These are phyloP conservation scores for Bocquillonia castaneifolia DNA, from an alignment of 441 rosid species.

Conservation along the genomic window DNA sequence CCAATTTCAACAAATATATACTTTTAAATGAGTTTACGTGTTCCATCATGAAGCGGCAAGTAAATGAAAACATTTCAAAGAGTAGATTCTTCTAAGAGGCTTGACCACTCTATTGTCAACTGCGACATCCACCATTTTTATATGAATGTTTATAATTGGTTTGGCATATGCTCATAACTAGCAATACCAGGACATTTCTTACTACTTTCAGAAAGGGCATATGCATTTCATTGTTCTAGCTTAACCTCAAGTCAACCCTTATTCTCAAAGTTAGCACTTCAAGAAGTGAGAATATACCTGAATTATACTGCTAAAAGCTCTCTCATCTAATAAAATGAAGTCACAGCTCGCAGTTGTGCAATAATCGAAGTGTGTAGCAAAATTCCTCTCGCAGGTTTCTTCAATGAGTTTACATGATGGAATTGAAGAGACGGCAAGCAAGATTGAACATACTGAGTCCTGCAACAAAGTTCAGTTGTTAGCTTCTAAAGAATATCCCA, in stretches of 20 bases:
- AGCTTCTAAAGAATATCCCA: constrained; percentile 50
- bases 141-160: neutral
- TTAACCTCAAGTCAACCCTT: constrained; percentile 4
- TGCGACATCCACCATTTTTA: constrained; percentile 44
- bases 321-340: constrained; percentile 72
- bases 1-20: constrained; percentile 7
- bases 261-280: constrained; percentile 5
- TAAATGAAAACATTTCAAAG: no score
- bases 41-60: no score
- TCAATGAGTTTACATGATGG: constrained; percentile 83
- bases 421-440: constrained; percentile 72
- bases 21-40: no score
- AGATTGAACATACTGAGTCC: constrained; percentile 89
- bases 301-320: constrained; percentile 64
- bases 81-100: no score
- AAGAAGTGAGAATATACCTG: constrained; percentile 53
- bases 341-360: constrained; percentile 81
- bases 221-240: neutral
- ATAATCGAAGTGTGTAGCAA: constrained; percentile 87
- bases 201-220: neutral
- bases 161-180: no score
- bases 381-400: constrained; percentile 84
- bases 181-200: neutral
- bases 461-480: constrained; percentile 89
- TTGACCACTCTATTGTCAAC: no score